phyloP scores from a whole-genome alignment of 2,329 filamentous ascomycete genomes.

The Beauveria sp. region DNA sequence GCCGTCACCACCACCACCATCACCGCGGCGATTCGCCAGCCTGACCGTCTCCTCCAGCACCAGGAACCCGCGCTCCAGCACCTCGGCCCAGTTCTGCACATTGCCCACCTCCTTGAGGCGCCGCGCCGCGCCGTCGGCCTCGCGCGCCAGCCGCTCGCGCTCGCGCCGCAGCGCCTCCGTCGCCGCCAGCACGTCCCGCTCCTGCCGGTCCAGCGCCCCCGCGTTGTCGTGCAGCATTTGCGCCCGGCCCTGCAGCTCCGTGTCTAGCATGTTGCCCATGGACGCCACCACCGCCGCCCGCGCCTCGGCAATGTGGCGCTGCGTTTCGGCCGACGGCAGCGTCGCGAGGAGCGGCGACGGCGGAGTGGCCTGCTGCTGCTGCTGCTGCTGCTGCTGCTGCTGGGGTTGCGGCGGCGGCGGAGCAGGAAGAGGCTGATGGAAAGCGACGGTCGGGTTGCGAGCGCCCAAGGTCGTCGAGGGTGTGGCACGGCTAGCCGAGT shows the following conservation, averaged over 20 bases:
- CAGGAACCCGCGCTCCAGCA: slow-evolving; percentile 62
- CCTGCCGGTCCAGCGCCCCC: slow-evolving; percentile 57
- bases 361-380: not conserved
- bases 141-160: slow-evolving; percentile 55
- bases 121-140: slow-evolving; percentile 55
- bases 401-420: not conserved
- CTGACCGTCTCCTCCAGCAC: slow-evolving; percentile 58
- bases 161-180: slow-evolving; percentile 55
- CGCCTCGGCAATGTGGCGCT: slow-evolving; percentile 46
- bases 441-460: not conserved
- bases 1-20: not conserved
- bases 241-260: slow-evolving; percentile 60
- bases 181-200: slow-evolving; percentile 54
- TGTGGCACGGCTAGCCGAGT: not conserved
- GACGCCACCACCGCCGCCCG: slow-evolving; percentile 53
- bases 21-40: slow-evolving; percentile 34
- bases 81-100: slow-evolving; percentile 82
- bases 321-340: slow-evolving; percentile 34
- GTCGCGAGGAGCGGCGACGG: slow-evolving; percentile 25
- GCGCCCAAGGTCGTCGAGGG: not conserved
- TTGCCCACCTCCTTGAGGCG: slow-evolving; percentile 72
- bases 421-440: not conserved
- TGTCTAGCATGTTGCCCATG: slow-evolving; percentile 63
- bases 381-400: not conserved
- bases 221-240: slow-evolving; percentile 62